phyloP scores from a whole-genome alignment of 352 stramenopile species.

The Phytophthora fragariaefolia region DNA sequence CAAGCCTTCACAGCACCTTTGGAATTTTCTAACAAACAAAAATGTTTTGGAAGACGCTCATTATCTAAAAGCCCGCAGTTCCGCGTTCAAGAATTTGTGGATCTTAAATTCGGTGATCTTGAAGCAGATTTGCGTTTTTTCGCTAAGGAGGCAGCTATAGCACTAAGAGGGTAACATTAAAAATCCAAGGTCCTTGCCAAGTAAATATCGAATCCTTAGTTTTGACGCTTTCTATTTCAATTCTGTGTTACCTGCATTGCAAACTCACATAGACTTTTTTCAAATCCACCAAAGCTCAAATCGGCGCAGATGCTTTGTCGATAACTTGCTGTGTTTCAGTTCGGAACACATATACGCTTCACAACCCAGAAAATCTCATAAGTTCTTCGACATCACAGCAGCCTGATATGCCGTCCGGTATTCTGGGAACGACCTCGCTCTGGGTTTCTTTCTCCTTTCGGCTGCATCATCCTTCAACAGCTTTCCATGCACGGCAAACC shows the following conservation, averaged over 20 bases:
- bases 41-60: slow-evolving; percentile 54
- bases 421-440: slow-evolving; percentile 40
- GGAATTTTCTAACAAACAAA: slow-evolving; percentile 49
- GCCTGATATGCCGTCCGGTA: slow-evolving; percentile 41
- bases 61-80: slow-evolving; percentile 25
- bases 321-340: slow-evolving; percentile 8
- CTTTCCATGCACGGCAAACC: slow-evolving; percentile 64
- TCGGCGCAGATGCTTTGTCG: no score
- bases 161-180: neutral
- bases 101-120: slow-evolving; percentile 12
- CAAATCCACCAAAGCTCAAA: no score
- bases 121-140: slow-evolving; percentile 23
- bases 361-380: slow-evolving; percentile 66
- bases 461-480: slow-evolving; percentile 46
- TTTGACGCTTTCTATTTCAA: neutral
- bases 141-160: slow-evolving; percentile 12
- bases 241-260: no score
- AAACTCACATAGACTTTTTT: no score
- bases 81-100: slow-evolving; percentile 8
- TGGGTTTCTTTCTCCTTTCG: slow-evolving; percentile 39
- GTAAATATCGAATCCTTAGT: no score
- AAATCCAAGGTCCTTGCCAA: neutral
- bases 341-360: slow-evolving; percentile 62
- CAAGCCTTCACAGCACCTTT: slow-evolving; percentile 50
- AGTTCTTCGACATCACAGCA: slow-evolving; percentile 73